Percentiles rank a stretch among this genome's conserved stretches.
Evolutionary conservation across 2,329 filamentous ascomycete species (phyloP).

Genomic region (Leptographium radiaticola): DNA sequence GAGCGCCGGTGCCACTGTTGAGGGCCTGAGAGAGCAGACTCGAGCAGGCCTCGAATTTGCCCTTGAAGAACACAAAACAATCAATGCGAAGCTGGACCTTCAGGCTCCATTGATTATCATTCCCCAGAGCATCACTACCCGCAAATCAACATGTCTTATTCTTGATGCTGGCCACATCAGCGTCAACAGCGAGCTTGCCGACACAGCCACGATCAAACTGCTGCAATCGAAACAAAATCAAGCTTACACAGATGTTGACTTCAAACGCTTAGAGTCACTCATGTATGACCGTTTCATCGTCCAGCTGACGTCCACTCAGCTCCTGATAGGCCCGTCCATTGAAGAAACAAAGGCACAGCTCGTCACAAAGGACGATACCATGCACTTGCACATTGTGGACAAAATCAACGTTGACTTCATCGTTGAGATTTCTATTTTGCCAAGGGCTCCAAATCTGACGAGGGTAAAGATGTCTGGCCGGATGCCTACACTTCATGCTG

Average conservation of each 20-base stretch:
- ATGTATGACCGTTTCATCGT: constrained; percentile 98
- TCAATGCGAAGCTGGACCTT: constrained; percentile 90
- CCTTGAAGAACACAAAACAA: constrained; percentile 92
- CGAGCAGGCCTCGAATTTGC: constrained; percentile 92
- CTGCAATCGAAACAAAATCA: constrained; percentile 85
- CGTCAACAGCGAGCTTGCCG: constrained; percentile 85
- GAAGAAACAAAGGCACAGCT: constrained; percentile 80
- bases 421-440: constrained; percentile 93
- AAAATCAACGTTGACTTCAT: constrained; percentile 96
- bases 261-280: constrained; percentile 71
- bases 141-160: constrained; percentile 77
- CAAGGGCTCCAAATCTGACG: constrained; percentile 84
- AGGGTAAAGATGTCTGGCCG: constrained; percentile 86
- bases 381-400: constrained; percentile 80
- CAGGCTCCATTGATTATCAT: constrained; percentile 94
- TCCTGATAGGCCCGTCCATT: constrained; percentile 88
- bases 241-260: constrained; percentile 78
- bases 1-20: constrained; percentile 85
- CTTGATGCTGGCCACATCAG: constrained; percentile 93
- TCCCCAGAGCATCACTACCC: constrained; percentile 76
- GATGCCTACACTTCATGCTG: constrained; percentile 80
- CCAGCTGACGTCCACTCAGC: constrained; percentile 86
- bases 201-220: constrained; percentile 77
- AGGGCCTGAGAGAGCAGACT: constrained; percentile 89
- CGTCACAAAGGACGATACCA: constrained; percentile 49